Percentiles rank a stretch among this genome's conserved stretches.
Conservation (phyloP, 805 yeast genomes). For the Naumovozyma dairenensis region DNA sequence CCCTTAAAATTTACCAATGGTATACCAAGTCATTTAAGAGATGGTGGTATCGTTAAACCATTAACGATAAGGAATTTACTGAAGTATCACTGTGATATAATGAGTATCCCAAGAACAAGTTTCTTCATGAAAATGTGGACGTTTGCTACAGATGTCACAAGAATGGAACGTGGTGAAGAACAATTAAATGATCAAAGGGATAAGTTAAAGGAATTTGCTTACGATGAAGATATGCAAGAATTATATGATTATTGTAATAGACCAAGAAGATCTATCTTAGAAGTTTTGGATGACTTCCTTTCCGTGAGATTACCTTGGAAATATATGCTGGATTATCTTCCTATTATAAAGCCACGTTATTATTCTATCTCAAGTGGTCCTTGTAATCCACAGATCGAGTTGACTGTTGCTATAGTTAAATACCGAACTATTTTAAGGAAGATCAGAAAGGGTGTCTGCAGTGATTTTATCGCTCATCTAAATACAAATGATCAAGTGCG, state of each 20-base stretch:
- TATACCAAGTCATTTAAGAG: conserved; percentile 26
- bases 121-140: conserved; percentile 69
- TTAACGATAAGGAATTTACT: conserved; percentile 65
- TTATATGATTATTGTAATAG: conserved; percentile 85
- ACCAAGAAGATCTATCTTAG: conserved; percentile 81
- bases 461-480: conserved; percentile 58
- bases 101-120: conserved; percentile 72
- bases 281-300: conserved; percentile 73
- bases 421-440: conserved; percentile 74
- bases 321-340: conserved; percentile 68
- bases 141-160: conserved; percentile 48
- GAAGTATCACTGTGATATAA: conserved; percentile 73
- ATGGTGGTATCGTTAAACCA: conserved; percentile 52
- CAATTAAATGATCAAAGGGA: conserved; percentile 54
- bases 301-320: conserved; percentile 66
- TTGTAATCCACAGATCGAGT: conserved; percentile 41
- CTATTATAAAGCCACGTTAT: conserved; percentile 67
- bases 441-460: conserved; percentile 71
- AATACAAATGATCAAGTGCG: conserved; percentile 39
- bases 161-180: conserved; percentile 22
- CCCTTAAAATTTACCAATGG: conserved; percentile 28
- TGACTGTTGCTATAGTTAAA: conserved; percentile 77
- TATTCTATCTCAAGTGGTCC: conserved; percentile 70
- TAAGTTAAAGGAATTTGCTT: conserved; percentile 65
- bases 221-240: conserved; percentile 67